Conservation (phyloP, 805 yeast genomes). For the Wickerhamiella vanderwaltii region DNA sequence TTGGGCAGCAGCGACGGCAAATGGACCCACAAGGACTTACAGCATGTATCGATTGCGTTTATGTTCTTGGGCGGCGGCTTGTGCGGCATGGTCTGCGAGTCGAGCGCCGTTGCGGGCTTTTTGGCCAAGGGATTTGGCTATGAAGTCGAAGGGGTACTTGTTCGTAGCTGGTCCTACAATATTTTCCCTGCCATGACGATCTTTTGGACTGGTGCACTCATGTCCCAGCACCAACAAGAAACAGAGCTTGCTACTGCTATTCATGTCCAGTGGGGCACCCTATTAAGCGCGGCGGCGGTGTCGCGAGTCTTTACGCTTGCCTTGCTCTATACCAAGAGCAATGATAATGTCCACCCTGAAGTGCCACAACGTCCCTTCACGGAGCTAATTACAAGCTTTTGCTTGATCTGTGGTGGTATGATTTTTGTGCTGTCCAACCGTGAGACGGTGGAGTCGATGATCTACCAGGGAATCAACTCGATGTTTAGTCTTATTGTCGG, state of each 20-base stretch:
- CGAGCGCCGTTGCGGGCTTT: slow-evolving; percentile 26
- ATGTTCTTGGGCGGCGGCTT: slow-evolving; percentile 86
- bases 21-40: slow-evolving; percentile 85
- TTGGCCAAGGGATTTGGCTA: slow-evolving; percentile 19
- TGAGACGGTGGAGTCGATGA: slow-evolving; percentile 69
- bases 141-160: slow-evolving; percentile 9
- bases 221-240: slow-evolving; percentile 91
- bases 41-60: slow-evolving; percentile 83
- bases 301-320: slow-evolving; percentile 58
- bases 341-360: slow-evolving; percentile 22
- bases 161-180: slow-evolving; percentile 57
- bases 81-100: slow-evolving; percentile 76
- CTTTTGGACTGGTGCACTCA: slow-evolving; percentile 90
- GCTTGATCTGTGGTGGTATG: slow-evolving; percentile 76
- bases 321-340: slow-evolving; percentile 35
- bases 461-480: slow-evolving; percentile 66
- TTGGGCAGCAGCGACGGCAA: slow-evolving; percentile 63
- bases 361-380: slow-evolving; percentile 69
- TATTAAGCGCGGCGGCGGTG: slow-evolving; percentile 70
- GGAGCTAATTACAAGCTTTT: slow-evolving; percentile 67
- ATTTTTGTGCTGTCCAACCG: slow-evolving; percentile 88
- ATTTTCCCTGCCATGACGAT: slow-evolving; percentile 90
- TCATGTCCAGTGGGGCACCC: slow-evolving; percentile 86
- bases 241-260: slow-evolving; percentile 62
- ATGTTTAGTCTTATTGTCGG: slow-evolving; percentile 87